phyloP scores from a whole-genome alignment of 2,329 filamentous ascomycete species.

The Cladosporium sphaerospermum region DNA sequence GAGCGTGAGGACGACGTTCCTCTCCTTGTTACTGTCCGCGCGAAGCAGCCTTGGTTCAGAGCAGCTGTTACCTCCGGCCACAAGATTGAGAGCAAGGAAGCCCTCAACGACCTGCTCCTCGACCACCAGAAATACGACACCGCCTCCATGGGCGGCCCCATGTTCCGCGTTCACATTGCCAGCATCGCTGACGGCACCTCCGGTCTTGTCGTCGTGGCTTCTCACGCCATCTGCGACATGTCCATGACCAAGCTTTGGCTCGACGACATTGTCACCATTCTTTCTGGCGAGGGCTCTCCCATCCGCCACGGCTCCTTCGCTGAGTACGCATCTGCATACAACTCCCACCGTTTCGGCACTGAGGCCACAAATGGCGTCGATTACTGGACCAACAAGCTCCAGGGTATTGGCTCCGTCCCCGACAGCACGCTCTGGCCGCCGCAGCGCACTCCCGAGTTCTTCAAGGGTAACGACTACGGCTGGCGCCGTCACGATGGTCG shows the following conservation, averaged over 20 bases:
- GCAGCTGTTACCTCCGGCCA: slow-evolving; percentile 26
- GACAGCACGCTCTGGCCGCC: slow-evolving; percentile 26
- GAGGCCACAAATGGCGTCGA: slow-evolving; percentile 26
- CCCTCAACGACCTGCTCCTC: slow-evolving; percentile 23
- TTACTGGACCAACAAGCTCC: slow-evolving; percentile 27
- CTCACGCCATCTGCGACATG: slow-evolving; percentile 28
- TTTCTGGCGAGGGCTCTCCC: slow-evolving; percentile 22
- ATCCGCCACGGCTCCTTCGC: slow-evolving; percentile 26
- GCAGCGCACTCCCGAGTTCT: slow-evolving; percentile 28
- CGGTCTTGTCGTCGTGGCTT: slow-evolving; percentile 26
- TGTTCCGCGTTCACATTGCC: slow-evolving; percentile 26
- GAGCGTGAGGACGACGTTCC: slow-evolving; percentile 22
- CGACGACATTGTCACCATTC: slow-evolving; percentile 25
- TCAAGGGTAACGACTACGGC: slow-evolving; percentile 27
- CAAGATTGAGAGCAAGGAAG: slow-evolving; percentile 26
- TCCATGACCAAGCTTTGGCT: slow-evolving; percentile 31
- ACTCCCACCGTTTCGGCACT: slow-evolving; percentile 22
- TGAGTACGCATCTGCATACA: slow-evolving; percentile 29
- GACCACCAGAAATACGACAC: slow-evolving; percentile 25
- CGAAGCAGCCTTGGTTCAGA: slow-evolving; percentile 23
- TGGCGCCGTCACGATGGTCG: slow-evolving; percentile 25
- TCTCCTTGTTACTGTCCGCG: slow-evolving; percentile 24
- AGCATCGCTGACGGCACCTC: slow-evolving; percentile 24
- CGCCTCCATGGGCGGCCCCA: slow-evolving; percentile 24
- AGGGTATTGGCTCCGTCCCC: slow-evolving; percentile 22